Percentiles rank a stretch among this genome's conserved stretches.
Conservation (phyloP, 495 filamentous ascomycete genomes). For the Neohortaea acidophila region DNA sequence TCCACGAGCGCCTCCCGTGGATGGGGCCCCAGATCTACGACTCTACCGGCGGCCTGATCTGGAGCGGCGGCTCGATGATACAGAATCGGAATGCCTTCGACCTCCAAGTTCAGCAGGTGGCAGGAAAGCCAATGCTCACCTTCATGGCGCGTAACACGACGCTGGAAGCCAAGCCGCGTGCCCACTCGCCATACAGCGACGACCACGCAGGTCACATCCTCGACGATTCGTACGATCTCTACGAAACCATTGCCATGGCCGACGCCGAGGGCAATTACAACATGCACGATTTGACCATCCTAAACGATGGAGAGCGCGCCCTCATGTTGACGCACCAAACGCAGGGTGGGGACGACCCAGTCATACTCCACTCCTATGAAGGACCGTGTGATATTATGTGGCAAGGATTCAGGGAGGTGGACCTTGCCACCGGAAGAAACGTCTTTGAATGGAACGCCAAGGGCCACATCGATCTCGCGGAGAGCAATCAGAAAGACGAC, state of each 20-base stretch:
- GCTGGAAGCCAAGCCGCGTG: background rate
- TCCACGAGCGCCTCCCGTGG: background rate
- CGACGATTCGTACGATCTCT: background rate
- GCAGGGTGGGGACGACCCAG: background rate
- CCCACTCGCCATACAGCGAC: conserved; percentile 1
- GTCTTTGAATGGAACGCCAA: conserved; percentile 7
- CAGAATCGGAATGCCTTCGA: conserved; percentile 3
- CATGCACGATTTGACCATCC: conserved; percentile 2
- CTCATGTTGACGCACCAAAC: conserved; percentile 1
- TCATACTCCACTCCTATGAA: background rate
- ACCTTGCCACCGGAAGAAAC: background rate
- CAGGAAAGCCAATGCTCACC: conserved; percentile 1
- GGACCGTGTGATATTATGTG: too few species aligned
- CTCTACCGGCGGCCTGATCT: conserved; percentile 6
- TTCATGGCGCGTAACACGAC: too few species aligned
- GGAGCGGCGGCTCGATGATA: conserved; percentile 3
- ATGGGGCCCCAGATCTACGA: conserved; percentile 12
- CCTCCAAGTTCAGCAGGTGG: conserved; percentile 3
- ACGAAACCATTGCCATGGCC: background rate
- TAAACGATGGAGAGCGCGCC: conserved; percentile 1
- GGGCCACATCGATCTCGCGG: conserved; percentile 4
- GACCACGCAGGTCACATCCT: background rate
- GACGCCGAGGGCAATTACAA: background rate
- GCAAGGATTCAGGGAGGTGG: conserved; percentile 6
- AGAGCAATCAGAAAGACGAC: background rate